Evolutionary conservation across 108 stramenopile genomes (phyloP), one percentile per base, ranked within the genome.

Genomic region (Chaetoceros muelleri): DNA sequence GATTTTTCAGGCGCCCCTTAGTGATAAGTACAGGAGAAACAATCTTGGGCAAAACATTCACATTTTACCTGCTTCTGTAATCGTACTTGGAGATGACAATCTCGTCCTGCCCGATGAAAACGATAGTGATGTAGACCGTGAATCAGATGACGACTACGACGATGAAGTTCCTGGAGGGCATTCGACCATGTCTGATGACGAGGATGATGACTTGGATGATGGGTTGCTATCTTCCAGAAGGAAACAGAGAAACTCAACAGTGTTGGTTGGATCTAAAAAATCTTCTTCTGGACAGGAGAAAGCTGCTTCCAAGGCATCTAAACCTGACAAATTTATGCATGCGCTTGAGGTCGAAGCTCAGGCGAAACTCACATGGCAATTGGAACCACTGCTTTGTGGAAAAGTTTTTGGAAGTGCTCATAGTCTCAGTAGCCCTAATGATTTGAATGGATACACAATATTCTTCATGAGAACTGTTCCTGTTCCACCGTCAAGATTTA

Each of bases 401-500:
- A 69, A 61, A 20, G 50, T 99, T 23, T 97, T 94, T 68, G 85
- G 85, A 5, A 66, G 66, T 46, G 77, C 61, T 17, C 63, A 57
- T 26, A 61, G 60, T 29, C 64, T 68, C 23, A 61, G 55, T 40
- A 40, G 13, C 13, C 8, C 8, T 10, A 0, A 23, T 22, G 31
- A 31, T 21, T 21, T 24, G 22, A 67, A 73, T 18, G 93, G 94
- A 0, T 87, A 66, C 50, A 64, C 71, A 20, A 54, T 90, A 23
- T 98, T 96, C 71, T 99, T 99, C 52, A 25, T 87, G 40, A 84
- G 87, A 44, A 78, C 79, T 24, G 62, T 99, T 25, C 71, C 87
- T 18, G 96, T 99, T 30, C 93, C 99, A 3, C 96, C 96, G 10
- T 85, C 80, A 18, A 75, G 96, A 22, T 99, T 98, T 69, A 92